These are phyloP conservation scores for Thelonectria discophora DNA, from an alignment of 2,329 filamentous ascomycete genomes.

Conservation along the genomic window DNA sequence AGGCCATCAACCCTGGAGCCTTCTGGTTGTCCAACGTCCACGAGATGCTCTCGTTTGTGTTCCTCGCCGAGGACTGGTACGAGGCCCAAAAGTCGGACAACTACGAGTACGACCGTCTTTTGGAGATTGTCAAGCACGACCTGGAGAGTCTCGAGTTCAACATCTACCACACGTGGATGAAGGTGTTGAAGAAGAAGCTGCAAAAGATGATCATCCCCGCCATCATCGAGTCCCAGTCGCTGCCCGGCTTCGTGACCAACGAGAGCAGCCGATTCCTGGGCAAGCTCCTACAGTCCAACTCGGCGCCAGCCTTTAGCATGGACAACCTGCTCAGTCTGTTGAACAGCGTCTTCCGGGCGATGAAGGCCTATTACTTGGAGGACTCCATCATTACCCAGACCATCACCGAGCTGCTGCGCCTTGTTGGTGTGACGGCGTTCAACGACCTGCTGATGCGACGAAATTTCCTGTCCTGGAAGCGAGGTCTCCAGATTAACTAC, in stretches of 20 bases:
- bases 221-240: slow-evolving; percentile 98
- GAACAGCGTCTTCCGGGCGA: slow-evolving; percentile 97
- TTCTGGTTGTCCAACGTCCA: slow-evolving; percentile 99
- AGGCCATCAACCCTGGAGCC: slow-evolving; percentile 94
- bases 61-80: slow-evolving; percentile 99
- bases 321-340: slow-evolving; percentile 95
- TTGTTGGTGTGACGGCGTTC: slow-evolving; percentile 97
- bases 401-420: slow-evolving; percentile 87
- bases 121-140: slow-evolving; percentile 99
- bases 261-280: slow-evolving; percentile 98
- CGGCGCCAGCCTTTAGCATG: slow-evolving; percentile 97
- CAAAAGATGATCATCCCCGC: slow-evolving; percentile 99
- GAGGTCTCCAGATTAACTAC: slow-evolving; percentile 99
- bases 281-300: slow-evolving; percentile 92
- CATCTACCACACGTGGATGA: slow-evolving; percentile 99
- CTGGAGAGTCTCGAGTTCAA: slow-evolving; percentile 98
- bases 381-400: slow-evolving; percentile 96
- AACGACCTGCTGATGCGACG: slow-evolving; percentile 97
- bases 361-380: slow-evolving; percentile 98
- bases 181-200: slow-evolving; percentile 98
- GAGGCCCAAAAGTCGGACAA: slow-evolving; percentile 99
- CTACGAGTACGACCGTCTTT: slow-evolving; percentile 95
- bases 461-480: slow-evolving; percentile 99
- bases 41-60: slow-evolving; percentile 99
- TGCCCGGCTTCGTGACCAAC: slow-evolving; percentile 98